phyloP scores from a whole-genome alignment of 768 basidiomycete genomes.

The Amanita brunnescens region DNA sequence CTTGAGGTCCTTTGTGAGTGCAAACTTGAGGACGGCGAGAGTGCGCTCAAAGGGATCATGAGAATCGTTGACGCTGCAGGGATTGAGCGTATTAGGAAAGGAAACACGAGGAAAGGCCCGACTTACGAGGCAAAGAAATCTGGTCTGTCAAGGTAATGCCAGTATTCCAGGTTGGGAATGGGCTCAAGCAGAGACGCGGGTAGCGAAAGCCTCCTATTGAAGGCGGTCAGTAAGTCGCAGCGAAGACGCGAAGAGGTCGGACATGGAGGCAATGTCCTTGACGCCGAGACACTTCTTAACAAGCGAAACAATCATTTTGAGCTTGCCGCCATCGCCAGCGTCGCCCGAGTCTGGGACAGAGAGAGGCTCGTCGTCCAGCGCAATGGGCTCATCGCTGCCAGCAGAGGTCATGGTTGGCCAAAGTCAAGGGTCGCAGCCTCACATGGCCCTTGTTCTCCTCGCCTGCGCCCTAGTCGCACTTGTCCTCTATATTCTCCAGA shows the following conservation, averaged over 20 bases:
- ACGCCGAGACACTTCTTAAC: constrained; percentile 89
- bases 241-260: constrained; percentile 19
- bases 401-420: neutral
- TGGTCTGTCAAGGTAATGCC: constrained; percentile 87
- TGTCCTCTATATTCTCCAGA: constrained; percentile 28
- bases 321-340: constrained; percentile 78
- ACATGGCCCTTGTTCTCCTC: neutral
- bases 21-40: constrained; percentile 83
- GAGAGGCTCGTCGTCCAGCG: constrained; percentile 48
- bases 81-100: neutral
- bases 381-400: neutral
- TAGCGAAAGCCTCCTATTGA: constrained; percentile 74
- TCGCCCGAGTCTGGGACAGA: constrained; percentile 66
- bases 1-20: constrained; percentile 91
- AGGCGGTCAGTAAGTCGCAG: constrained; percentile 5
- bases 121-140: constrained; percentile 87
- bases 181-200: constrained; percentile 92
- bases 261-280: constrained; percentile 94
- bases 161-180: constrained; percentile 93
- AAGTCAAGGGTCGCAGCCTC: neutral
- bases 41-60: constrained; percentile 91
- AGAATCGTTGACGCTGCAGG: constrained; percentile 77
- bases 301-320: constrained; percentile 89
- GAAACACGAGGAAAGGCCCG: constrained; percentile 14
- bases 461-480: neutral